phyloP scores from a whole-genome alignment of 441 rosid genomes.

The Melastoma candidum region DNA sequence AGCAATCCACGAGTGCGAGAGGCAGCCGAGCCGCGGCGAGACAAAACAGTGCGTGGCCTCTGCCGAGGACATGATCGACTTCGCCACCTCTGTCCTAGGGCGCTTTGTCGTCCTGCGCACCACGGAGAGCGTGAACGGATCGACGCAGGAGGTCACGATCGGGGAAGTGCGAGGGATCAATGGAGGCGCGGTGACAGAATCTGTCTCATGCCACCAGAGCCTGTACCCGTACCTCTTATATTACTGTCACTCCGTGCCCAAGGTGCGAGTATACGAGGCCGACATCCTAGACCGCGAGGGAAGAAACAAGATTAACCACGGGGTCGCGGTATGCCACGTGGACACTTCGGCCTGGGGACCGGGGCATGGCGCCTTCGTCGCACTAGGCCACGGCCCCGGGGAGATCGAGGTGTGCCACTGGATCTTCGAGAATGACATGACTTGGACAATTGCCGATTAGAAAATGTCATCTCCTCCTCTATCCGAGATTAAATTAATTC shows the following conservation, averaged over 20 bases:
- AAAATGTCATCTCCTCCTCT: too few relatives aligned
- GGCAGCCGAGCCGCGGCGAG: conserved; percentile 1
- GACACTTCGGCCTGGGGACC: conserved; percentile 92
- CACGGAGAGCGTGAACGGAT: conserved; percentile 27
- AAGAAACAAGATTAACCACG: conserved; percentile 60
- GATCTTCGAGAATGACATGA: conserved; percentile 92
- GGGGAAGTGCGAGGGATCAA: conserved; percentile 65
- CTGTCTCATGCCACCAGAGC: conserved; percentile 94
- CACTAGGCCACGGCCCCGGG: conserved; percentile 79
- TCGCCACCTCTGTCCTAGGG: background rate
- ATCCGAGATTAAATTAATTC: too few relatives aligned
- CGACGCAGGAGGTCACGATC: conserved; percentile 47
- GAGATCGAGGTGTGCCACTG: conserved; percentile 87
- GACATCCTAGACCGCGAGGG: conserved; percentile 51
- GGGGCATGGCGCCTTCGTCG: conserved; percentile 72
- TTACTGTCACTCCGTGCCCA: conserved; percentile 97
- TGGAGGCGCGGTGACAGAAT: conserved; percentile 73
- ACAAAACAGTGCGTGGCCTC: conserved; percentile 4
- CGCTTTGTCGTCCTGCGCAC: background rate
- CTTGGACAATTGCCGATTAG: conserved; percentile 67
- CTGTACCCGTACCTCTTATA: conserved; percentile 77
- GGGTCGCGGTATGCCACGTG: conserved; percentile 84
- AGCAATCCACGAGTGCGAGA: background rate
- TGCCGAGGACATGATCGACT: background rate
- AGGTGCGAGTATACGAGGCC: conserved; percentile 82